A percentile compares a stretch with the other conserved stretches of the same genome.
These are phyloP conservation scores for Mrakia hoshinonis DNA, from an alignment of 768 basidiomycete genomes.

Conservation along the genomic window DNA sequence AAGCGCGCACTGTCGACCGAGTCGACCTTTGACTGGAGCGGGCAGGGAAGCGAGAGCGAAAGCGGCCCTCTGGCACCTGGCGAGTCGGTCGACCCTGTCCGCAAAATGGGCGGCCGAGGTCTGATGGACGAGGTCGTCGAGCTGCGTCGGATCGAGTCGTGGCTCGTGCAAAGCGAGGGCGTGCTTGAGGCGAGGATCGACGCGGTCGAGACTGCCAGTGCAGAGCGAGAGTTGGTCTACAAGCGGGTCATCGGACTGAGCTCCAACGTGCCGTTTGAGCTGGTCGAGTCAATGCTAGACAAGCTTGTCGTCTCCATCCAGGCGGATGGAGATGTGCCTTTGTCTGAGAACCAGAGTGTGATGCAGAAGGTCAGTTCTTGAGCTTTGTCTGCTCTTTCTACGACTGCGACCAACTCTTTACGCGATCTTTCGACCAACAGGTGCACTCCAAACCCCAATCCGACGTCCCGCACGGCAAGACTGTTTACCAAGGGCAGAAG, in stretches of 20 bases:
- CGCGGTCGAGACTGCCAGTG: conserved; percentile 65
- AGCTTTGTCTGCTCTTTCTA: no score
- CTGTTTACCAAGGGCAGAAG: no score
- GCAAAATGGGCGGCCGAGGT: conserved; percentile 56
- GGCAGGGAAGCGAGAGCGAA: conserved; percentile 43
- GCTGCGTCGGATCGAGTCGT: conserved; percentile 58
- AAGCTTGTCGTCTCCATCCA: no score
- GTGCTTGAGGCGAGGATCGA: conserved; percentile 58
- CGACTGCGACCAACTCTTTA: no score
- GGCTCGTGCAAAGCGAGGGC: conserved; percentile 57
- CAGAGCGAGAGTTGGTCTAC: conserved; percentile 84
- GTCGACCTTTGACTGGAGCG: conserved; percentile 81
- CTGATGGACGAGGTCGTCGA: conserved; percentile 63
- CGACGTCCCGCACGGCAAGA: no score
- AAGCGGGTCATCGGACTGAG: conserved; percentile 83
- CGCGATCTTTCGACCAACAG: no score
- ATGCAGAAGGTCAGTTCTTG: no score
- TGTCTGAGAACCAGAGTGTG: no score
- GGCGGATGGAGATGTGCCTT: no score
- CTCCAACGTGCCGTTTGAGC: conserved; percentile 74
- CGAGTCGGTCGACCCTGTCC: conserved; percentile 58
- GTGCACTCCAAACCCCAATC: no score
- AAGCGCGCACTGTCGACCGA: conserved; percentile 69
- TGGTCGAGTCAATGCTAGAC: conserved; percentile 66
- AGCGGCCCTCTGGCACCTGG: conserved; percentile 44